These are phyloP conservation scores for Leucocoprinus gongylophorus DNA, from an alignment of 1,284 basidiomycete genomes.

Conservation along the genomic window DNA sequence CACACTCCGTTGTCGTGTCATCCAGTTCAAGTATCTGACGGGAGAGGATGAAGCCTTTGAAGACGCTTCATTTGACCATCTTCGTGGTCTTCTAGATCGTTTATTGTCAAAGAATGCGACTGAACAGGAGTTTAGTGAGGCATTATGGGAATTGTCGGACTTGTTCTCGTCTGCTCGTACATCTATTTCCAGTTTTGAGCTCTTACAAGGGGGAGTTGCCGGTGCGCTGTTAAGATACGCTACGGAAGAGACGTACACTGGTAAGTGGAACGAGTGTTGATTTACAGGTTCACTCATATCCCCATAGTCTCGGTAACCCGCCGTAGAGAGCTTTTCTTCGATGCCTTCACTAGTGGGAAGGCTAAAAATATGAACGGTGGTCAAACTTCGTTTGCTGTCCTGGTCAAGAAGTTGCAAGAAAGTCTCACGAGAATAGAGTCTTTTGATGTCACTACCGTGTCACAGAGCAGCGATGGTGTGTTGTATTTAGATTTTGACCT, in stretches of 20 bases:
- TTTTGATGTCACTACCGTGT: slow-evolving; percentile 88
- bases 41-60: slow-evolving; percentile 54
- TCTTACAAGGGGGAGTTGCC: slow-evolving; percentile 89
- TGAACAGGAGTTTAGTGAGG: slow-evolving; percentile 61
- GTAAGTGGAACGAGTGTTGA: slow-evolving; percentile 32
- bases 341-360: slow-evolving; percentile 59
- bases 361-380: slow-evolving; percentile 35
- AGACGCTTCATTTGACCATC: slow-evolving; percentile 57
- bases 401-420: slow-evolving; percentile 94
- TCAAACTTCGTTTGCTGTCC: slow-evolving; percentile 66
- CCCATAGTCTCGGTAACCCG: slow-evolving; percentile 45
- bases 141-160: slow-evolving; percentile 65
- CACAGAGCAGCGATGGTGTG: slow-evolving; percentile 69
- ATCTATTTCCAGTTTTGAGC: slow-evolving; percentile 92
- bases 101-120: slow-evolving; percentile 49
- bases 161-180: slow-evolving; percentile 73
- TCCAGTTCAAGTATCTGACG: slow-evolving; percentile 71
- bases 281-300: slow-evolving; percentile 5
- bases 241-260: slow-evolving; percentile 53
- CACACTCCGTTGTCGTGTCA: slow-evolving; percentile 80
- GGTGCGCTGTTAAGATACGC: slow-evolving; percentile 83
- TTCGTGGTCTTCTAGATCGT: slow-evolving; percentile 59
- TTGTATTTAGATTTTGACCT: slow-evolving; percentile 12
- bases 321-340: slow-evolving; percentile 69
- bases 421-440: slow-evolving; percentile 87